These are phyloP conservation scores for Rehmannia glutinosa DNA, from an alignment of 257 asterid species.

Conservation along the genomic window DNA sequence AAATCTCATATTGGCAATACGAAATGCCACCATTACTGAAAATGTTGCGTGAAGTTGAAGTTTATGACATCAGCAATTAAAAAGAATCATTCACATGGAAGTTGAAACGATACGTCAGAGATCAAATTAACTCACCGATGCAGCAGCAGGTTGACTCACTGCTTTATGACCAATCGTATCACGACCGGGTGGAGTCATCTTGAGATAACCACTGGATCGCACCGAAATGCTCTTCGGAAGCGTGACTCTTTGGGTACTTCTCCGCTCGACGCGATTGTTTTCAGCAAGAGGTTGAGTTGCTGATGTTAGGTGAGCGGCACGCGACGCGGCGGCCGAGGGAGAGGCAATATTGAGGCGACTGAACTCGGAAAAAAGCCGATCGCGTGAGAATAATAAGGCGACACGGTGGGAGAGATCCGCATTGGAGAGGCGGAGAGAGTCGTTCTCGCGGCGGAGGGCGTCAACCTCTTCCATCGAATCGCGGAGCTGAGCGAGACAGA, in stretches of 20 bases:
- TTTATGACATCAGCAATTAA: not conserved
- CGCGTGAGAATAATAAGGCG: constrained; percentile 51
- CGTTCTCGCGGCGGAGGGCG: constrained; percentile 56
- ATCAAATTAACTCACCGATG: constrained; percentile 39
- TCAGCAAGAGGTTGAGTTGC: constrained; percentile 30
- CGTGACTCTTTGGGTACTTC: constrained; percentile 36
- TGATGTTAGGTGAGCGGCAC: constrained; percentile 15
- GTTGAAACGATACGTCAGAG: not conserved
- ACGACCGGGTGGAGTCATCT: constrained; percentile 34
- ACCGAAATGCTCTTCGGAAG: constrained; percentile 81
- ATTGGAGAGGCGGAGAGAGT: constrained; percentile 53
- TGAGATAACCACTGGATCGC: constrained; percentile 59
- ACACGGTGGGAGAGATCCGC: constrained; percentile 64
- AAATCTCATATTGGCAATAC: not conserved
- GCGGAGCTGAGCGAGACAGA: constrained; percentile 52
- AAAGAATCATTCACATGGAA: not conserved
- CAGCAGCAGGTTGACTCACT: constrained; percentile 22
- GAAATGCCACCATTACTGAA: not conserved
- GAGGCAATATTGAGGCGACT: constrained; percentile 45
- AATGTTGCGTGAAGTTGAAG: not conserved
- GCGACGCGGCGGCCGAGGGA: constrained; percentile 24
- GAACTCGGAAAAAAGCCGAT: constrained; percentile 60
- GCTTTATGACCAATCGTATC: constrained; percentile 24
- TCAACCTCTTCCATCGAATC: constrained; percentile 54
- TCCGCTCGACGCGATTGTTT: constrained; percentile 34